Percentiles rank a stretch among this genome's conserved stretches.
Conservation (phyloP, 768 basidiomycete species). For the Suillus weaverae region DNA sequence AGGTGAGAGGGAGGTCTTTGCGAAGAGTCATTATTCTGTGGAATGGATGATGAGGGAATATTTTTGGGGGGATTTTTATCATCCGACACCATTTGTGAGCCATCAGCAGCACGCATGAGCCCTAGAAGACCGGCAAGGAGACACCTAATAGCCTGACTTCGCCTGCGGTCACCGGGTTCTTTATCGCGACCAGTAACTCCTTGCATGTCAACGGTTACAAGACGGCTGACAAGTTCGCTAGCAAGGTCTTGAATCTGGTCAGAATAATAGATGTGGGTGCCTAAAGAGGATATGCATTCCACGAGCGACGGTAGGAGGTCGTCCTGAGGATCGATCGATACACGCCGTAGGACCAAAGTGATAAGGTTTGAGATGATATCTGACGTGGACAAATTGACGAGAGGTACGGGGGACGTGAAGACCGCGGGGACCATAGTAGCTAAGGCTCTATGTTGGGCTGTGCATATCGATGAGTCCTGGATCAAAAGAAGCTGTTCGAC, state of each 20-base stretch:
- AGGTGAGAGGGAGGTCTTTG: constrained; percentile 35
- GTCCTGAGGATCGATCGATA: constrained; percentile 62
- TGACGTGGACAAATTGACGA: constrained; percentile 89
- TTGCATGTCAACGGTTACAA: constrained; percentile 69
- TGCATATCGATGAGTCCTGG: constrained; percentile 51
- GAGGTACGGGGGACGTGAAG: constrained; percentile 76
- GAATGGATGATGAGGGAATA: constrained; percentile 19
- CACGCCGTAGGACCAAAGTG: constrained; percentile 69
- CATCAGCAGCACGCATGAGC: constrained; percentile 63
- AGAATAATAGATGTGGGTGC: constrained; percentile 91
- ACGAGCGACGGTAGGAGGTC: constrained; percentile 66
- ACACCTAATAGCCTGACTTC: constrained; percentile 68
- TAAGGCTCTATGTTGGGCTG: constrained; percentile 57
- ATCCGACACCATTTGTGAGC: constrained; percentile 29
- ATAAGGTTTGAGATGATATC: constrained; percentile 83
- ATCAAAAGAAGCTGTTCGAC: constrained; percentile 73
- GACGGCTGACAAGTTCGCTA: constrained; percentile 75
- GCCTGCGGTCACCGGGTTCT: constrained; percentile 40
- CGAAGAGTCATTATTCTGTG: constrained; percentile 28
- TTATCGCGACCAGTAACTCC: constrained; percentile 47
- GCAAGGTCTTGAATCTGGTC: constrained; percentile 95
- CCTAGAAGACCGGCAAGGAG: constrained; percentile 70
- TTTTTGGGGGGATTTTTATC: constrained; percentile 26
- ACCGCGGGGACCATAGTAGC: constrained; percentile 81
- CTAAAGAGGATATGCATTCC: constrained; percentile 78